Evolutionary conservation across 2,329 filamentous ascomycete genomes (phyloP).

Genomic region (Eurotiales sp.): DNA sequence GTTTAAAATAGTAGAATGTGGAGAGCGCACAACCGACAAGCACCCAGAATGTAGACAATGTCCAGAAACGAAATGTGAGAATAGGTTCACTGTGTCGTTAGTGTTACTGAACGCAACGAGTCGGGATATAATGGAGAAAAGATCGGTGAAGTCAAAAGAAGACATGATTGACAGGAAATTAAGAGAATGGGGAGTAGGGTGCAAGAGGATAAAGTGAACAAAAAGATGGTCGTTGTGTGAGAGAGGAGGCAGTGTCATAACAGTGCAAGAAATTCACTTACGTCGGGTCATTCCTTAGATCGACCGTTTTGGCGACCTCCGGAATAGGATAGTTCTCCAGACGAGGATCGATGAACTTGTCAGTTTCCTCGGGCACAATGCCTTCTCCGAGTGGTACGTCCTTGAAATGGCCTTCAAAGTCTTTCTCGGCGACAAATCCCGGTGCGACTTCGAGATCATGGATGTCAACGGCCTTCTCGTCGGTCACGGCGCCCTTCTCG

Average conservation of each 20-base stretch:
- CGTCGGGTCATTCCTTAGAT: constrained; percentile 6
- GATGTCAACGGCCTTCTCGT: background rate
- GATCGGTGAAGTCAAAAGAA: background rate
- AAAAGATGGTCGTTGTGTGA: background rate
- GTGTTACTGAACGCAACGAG: background rate
- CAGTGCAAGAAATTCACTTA: background rate
- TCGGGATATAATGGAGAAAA: background rate
- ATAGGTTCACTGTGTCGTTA: background rate
- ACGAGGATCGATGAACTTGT: constrained; percentile 6
- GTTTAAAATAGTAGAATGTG: constrained; percentile 6
- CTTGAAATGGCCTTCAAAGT: background rate
- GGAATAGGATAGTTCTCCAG: background rate
- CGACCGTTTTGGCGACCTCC: constrained; percentile 1
- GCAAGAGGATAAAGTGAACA: too few relatives aligned
- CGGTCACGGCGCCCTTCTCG: background rate
- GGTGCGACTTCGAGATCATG: background rate
- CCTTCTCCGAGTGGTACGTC: background rate
- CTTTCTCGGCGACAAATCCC: background rate
- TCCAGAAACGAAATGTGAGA: background rate
- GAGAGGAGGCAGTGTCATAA: background rate
- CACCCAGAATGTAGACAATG: constrained; percentile 2
- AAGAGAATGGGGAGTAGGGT: too few relatives aligned
- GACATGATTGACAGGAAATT: background rate
- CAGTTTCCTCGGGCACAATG: background rate
- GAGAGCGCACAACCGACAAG: constrained; percentile 1